Evolutionary conservation across 2,329 filamentous ascomycete genomes (phyloP).

Genomic region (Pseudohalonectria lignicola): DNA sequence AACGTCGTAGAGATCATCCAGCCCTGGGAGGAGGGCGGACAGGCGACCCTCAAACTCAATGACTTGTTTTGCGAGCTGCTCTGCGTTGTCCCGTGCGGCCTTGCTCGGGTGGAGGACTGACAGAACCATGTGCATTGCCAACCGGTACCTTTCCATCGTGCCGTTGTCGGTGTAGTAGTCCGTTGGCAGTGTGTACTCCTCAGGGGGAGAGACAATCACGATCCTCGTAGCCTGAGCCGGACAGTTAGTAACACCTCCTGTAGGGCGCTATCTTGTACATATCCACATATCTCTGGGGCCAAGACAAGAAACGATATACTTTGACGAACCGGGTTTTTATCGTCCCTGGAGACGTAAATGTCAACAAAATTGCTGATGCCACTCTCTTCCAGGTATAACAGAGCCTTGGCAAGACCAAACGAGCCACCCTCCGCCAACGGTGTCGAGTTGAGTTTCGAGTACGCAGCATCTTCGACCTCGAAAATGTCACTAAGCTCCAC

Average conservation of each 20-base stretch:
- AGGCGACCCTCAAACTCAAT: slow-evolving; percentile 41
- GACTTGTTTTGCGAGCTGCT: slow-evolving; percentile 20
- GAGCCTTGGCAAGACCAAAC: slow-evolving; percentile 16
- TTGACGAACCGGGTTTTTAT: slow-evolving; percentile 3
- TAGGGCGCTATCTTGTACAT: no score
- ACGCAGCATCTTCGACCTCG: background rate
- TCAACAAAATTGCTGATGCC: slow-evolving; percentile 17
- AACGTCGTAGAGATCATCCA: slow-evolving; percentile 20
- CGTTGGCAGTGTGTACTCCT: background rate
- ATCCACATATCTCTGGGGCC: no score
- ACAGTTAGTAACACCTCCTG: no score
- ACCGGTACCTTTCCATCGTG: background rate
- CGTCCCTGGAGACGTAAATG: slow-evolving; percentile 6
- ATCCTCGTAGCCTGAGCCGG: background rate
- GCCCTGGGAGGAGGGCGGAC: slow-evolving; percentile 36
- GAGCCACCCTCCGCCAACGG: background rate
- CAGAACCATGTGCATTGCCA: background rate
- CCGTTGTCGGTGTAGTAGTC: slow-evolving; percentile 1
- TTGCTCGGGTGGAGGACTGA: background rate
- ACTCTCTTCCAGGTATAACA: slow-evolving; percentile 22
- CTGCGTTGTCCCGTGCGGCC: background rate
- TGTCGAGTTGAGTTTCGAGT: slow-evolving; percentile 1
- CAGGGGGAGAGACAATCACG: background rate
- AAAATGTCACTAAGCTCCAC: background rate
- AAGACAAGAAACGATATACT: background rate